Percentiles rank a stretch among this genome's conserved stretches.
Conservation (phyloP, 1,139 yeast species). For the Eremothecium sinecaudum region DNA sequence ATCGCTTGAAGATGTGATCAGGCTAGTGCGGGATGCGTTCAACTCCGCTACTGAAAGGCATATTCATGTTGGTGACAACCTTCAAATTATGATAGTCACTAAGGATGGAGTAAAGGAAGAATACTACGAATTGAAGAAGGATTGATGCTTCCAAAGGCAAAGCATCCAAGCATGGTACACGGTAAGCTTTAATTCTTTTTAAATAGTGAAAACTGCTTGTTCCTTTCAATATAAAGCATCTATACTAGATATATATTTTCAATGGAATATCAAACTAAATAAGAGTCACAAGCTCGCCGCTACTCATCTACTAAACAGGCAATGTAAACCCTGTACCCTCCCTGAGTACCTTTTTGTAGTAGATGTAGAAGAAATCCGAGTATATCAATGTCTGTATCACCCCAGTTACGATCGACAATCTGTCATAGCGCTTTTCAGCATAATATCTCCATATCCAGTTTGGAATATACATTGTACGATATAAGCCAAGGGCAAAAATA, state of each 20-base stretch:
- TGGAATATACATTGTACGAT: conserved; percentile 81
- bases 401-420: conserved; percentile 69
- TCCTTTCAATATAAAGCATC: too few species aligned
- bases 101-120: conserved; percentile 86
- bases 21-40: conserved; percentile 86
- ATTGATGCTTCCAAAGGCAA: conserved; percentile 37
- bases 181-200: too few species aligned
- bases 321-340: conserved; percentile 65
- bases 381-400: conserved; percentile 75
- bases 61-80: conserved; percentile 94
- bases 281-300: neutral
- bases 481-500: conserved; percentile 83
- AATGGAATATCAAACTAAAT: too few species aligned
- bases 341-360: conserved; percentile 73
- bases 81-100: conserved; percentile 82
- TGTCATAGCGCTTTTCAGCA: conserved; percentile 59
- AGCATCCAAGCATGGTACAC: too few species aligned
- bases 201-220: too few species aligned
- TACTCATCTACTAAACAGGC: conserved; percentile 43
- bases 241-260: too few species aligned
- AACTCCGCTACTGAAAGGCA: conserved; percentile 96
- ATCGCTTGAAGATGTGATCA: conserved; percentile 72
- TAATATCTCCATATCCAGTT: conserved; percentile 89
- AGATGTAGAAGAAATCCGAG: conserved; percentile 90
- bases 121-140: conserved; percentile 79